Evolutionary conservation across 371 early-diverging fungal species (phyloP), one percentile per base, ranked within the genome.

Genomic region (Mucor circinelloides): DNA sequence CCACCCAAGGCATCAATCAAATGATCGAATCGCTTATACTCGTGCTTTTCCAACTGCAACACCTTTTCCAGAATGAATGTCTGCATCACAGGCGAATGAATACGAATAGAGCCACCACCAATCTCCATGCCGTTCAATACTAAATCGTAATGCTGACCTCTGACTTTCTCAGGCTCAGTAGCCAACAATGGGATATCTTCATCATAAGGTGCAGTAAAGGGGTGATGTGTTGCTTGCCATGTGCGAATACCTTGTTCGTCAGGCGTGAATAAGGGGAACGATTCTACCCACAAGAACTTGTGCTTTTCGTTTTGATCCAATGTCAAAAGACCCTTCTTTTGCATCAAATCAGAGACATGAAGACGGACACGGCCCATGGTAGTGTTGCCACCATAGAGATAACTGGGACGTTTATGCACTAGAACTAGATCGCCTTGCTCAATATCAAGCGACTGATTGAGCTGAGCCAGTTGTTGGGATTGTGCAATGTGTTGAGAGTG

Each of bases 81-180:
- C 72, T 97, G 96, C 70, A 94, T 79, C 6, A 84, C 83, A 2
- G 94, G 89, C 10, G 91, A 85, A 74, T 97, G 96, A 12, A 94
- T 90, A 69, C 97, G 91, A 38, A 97, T 92, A 1, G 95, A 94
- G 2, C 97, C 97, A 13, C 97, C 95, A 10, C 93, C 97, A 72
- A 97, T 90, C 69, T 97, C 97, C 66, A 91, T 88, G 7, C 97
- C 96, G 70, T 97, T 95, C 52, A 97, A 77, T 0, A 97, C 95
- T 34, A 97, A 73, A 74, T 96, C 97, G 67, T 95, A 95, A 70
- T 95, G 95, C 73, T 91, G 93, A 10, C 93, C 97, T 7, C 88
- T 87, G 2, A 90, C 91, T 68, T 86, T 78, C 52, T 81, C 86
- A 0, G 94, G 94, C 7, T 88, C 73, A 5, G 75, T 82, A 10